Base-by-base conservation (phyloP, 2,329 filamentous ascomycete species). In the Apiospora rasikravindrae region DNA sequence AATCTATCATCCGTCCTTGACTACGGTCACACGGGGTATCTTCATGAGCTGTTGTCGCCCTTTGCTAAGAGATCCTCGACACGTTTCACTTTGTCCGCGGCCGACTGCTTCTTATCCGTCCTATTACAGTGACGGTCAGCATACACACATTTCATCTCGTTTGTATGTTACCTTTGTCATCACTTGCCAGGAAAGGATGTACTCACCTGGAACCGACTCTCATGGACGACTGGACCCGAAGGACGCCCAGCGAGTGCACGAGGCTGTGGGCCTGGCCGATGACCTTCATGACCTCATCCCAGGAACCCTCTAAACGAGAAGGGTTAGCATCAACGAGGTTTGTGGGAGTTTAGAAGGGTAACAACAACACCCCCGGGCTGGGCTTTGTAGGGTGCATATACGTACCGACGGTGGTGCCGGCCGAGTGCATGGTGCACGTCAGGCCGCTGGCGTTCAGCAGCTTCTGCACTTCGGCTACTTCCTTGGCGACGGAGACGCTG, bases 351-450 rank as follows among this genome's bases (percentile, higher is more conserved):
- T 49, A 71, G 29, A 16, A n/a, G 29, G n/a, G 44, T 61, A 6
- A 8, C n/a, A n/a, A n/a, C n/a, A n/a, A n/a, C n/a, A n/a, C n/a
- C n/a, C n/a, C n/a, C n/a, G n/a, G n/a, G n/a, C n/a, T n/a, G n/a
- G n/a, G n/a, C n/a, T n/a, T n/a, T n/a, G n/a, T n/a, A n/a, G n/a
- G n/a, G n/a, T n/a, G n/a, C n/a, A n/a, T n/a, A n/a, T n/a, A 86
- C 91, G 72, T 85, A 96, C 94, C 95, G 71, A 98, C 89, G 0
- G 96, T 98, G 0, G 96, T 98, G 16, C 96, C 96, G 2, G 95
- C 95, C 37, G 94, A 95, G 83, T 98, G 96, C 94, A 98, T 96
- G 67, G 89, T 91, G 81, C 95, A 96, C 75, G 90, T 91, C 74
- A 98, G 82, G 1, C 94, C 94, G 77, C 93, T 96, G 70, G 89